Evolutionary conservation across 257 asterid genomes (phyloP), one percentile per base, ranked within the genome.

Genomic region (Apocynum venetum): DNA sequence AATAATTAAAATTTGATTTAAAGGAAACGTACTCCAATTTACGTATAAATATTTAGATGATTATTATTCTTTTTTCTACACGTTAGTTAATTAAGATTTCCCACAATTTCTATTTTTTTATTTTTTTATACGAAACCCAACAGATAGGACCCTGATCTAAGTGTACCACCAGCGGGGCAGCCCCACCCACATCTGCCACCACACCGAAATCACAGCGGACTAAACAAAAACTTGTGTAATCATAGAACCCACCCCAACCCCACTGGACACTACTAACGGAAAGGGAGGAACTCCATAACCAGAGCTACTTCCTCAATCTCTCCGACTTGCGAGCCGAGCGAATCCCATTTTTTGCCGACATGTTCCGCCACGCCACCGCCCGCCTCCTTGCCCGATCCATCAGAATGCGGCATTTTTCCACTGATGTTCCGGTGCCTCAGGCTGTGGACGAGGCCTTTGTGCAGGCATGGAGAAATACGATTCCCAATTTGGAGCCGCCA

Each of bases 401-500:
- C 60, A 40, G 67, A 17, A 40, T 61, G 56, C 89, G 92, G 66
- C 52, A 4, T 3, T 82, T 86, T 80, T 87, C 90, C 73, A 78
- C 88, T 13, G 82, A 72, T 35, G 20, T 68, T 6, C 25, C 86
- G 43, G 79, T 64, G 59, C 63, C 57, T 40, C 52, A 79, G 66
- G 75, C 59, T 19, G 81, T 82, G n/a, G 90, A 87, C 60, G 90
- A 84, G 41, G 82, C 85, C 25, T 88, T 90, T 51, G 56, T 65
- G 70, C 49, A 83, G 71, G 89, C 91, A 25, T 89, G 96, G 93
- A 88, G 81, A 75, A 82, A 79, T 25, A 53, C 82, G 79, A 71
- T 74, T 59, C 91, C 90, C 2, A 79, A 86, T 78, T 51, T 84
- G 31, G 96, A 87, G 55, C 89, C 89, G 19, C 96, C 96, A 53